Evolutionary conservation across 257 asterid genomes (phyloP).

Genomic region (Ligustrum vulgare): DNA sequence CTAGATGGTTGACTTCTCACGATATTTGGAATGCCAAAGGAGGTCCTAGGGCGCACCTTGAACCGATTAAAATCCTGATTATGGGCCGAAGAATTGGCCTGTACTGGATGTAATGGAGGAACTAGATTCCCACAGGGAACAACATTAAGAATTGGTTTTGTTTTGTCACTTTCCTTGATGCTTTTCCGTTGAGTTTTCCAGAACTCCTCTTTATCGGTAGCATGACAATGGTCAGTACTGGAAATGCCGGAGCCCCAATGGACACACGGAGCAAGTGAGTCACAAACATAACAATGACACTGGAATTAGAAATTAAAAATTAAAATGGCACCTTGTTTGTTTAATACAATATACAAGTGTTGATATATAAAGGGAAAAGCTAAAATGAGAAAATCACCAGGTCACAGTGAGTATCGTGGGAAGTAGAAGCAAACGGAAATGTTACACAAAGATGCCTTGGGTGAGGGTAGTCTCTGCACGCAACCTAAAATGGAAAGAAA

Average conservation of each 20-base stretch:
- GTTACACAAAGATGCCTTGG: slow-evolving; percentile 82
- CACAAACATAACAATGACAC: slow-evolving; percentile 98
- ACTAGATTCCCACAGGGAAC: neutral
- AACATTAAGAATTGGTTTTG: slow-evolving; percentile 21
- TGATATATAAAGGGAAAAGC: slow-evolving; percentile 2
- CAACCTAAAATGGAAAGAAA: slow-evolving; percentile 49
- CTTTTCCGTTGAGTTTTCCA: slow-evolving; percentile 68
- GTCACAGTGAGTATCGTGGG: slow-evolving; percentile 61
- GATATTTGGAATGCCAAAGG: slow-evolving; percentile 22
- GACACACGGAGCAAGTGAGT: slow-evolving; percentile 82
- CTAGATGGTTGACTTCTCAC: slow-evolving; percentile 29
- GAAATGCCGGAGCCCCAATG: slow-evolving; percentile 61
- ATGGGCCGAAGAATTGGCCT: slow-evolving; percentile 23
- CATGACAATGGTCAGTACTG: slow-evolving; percentile 73
- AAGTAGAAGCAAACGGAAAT: slow-evolving; percentile 58
- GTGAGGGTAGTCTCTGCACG: slow-evolving; percentile 96
- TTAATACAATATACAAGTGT: neutral
- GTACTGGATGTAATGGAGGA: slow-evolving; percentile 19
- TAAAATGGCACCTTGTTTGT: slow-evolving; percentile 19
- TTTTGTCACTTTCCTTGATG: slow-evolving; percentile 35
- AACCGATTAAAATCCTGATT: slow-evolving; percentile 28
- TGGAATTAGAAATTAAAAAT: slow-evolving; percentile 39
- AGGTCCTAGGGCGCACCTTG: slow-evolving; percentile 36
- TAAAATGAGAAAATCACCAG: slow-evolving; percentile 47
- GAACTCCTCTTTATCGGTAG: slow-evolving; percentile 65